A percentile compares a stretch with the other conserved stretches of the same genome.
Conservation (phyloP, 169 alveolate species). For the Plasmodium sp. region DNA sequence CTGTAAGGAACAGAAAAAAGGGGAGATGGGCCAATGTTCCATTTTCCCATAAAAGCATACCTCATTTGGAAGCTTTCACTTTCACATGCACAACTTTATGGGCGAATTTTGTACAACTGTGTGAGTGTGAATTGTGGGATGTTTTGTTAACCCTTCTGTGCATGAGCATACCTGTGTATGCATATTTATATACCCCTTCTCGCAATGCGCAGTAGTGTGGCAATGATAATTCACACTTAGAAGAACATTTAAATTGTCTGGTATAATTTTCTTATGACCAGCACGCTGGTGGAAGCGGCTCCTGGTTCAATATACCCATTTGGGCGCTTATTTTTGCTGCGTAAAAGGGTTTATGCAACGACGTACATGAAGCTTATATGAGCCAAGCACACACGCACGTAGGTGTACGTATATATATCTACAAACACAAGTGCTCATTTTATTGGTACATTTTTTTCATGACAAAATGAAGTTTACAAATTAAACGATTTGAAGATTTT, state of each 20-base stretch:
- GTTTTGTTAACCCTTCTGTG: not conserved
- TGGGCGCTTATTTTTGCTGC: not conserved
- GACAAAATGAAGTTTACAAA: not conserved
- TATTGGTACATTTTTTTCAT: not conserved
- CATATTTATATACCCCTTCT: not conserved
- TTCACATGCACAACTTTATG: not conserved
- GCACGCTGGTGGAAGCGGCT: not conserved
- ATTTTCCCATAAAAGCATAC: not conserved
- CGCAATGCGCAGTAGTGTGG: not conserved
- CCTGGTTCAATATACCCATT: not conserved
- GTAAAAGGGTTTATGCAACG: not conserved
- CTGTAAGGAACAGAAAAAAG: not conserved
- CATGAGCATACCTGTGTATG: not conserved
- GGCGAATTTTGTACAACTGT: not conserved
- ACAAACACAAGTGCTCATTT: not conserved
- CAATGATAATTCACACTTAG: not conserved
- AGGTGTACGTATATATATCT: conserved; percentile 4
- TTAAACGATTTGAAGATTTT: not conserved
- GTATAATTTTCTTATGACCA: not conserved
- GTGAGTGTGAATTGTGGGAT: not conserved
- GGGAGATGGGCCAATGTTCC: not conserved
- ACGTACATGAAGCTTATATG: not conserved
- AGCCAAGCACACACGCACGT: not conserved
- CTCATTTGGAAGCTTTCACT: not conserved
- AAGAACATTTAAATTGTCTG: not conserved